Evolutionary conservation across 148 eudicot species (phyloP), one percentile per base, ranked within the genome.

Genomic region (Fagopyrum tataricum): DNA sequence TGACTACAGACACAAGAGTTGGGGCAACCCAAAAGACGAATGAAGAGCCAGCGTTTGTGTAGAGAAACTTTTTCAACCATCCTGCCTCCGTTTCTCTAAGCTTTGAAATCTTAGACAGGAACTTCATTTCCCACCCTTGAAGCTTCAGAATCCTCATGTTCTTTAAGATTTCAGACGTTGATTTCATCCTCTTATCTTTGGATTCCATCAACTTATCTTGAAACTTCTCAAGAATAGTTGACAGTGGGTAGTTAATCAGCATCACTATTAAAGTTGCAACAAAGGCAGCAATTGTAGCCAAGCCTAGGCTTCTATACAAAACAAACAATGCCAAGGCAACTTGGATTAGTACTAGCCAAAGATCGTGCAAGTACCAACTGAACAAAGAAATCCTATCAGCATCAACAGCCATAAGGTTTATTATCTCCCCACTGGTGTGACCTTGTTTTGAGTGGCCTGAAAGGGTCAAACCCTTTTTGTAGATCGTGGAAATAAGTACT

Each of bases 381-480:
- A 88, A 86, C 21, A 79, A 78, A 26, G 84, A 84, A 41, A 88
- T 71, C 71, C 88, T 82, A 72, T 86, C 81, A 15, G 92, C 92
- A 81, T 88, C 92, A 72, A 88, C 89, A 18, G 89, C 73, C 92
- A 88, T 86, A 31, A 88, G 49, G 81, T 88, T 88, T 46, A 88
- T 84, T 41, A 88, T 88, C 72, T 88, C 92, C 49, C 92, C 92
- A 56, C 83, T 78, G 13, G 92, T 81, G 42, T 86, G 85, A 21
- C 86, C 86, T 55, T 86, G 86, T 79, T 78, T 88, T 40, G 92
- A 86, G 37, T 80, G 85, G n/a, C 83, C 73, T 0, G 92, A 88
- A 40, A 88, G 77, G 40, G 85, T 86, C 78, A 88, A 78, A 6
- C 88, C 85, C 78, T 88, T 88, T 41, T 81, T 75, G 68, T 88